Evolutionary conservation across 2,329 filamentous ascomycete species (phyloP).

Genomic region (Alternaria panax): DNA sequence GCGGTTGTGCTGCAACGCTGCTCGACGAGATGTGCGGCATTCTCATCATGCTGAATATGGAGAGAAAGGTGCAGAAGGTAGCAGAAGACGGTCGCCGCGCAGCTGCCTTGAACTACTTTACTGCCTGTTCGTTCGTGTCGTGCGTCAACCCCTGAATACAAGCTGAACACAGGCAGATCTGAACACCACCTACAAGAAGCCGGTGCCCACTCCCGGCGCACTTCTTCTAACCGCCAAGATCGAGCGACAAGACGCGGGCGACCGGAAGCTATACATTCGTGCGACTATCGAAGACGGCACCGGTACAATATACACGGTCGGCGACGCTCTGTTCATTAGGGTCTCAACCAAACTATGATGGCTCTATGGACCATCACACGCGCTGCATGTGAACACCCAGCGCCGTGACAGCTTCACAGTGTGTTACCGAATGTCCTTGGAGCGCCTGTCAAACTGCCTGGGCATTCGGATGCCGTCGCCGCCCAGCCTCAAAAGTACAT

Average conservation of each 20-base stretch:
- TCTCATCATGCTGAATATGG: constrained; percentile 56
- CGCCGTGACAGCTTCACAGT: neutral
- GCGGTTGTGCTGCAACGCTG: constrained; percentile 65
- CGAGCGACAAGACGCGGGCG: constrained; percentile 59
- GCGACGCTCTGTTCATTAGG: constrained; percentile 62
- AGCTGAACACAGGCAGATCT: constrained; percentile 51
- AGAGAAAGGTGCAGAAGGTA: constrained; percentile 22
- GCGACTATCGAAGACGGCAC: constrained; percentile 60
- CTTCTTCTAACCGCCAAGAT: constrained; percentile 58
- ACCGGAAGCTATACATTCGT: constrained; percentile 62
- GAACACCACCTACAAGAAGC: constrained; percentile 62
- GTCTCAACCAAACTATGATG: constrained; percentile 34
- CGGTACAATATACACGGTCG: constrained; percentile 59
- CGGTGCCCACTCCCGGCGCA: constrained; percentile 59
- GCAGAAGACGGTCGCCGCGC: constrained; percentile 9
- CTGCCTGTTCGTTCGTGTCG: constrained; percentile 42
- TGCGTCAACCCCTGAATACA: neutral
- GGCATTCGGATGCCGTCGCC: neutral
- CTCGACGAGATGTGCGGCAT: constrained; percentile 66
- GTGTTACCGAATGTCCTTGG: neutral
- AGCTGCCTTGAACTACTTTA: constrained; percentile 33
- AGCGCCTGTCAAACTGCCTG: neutral
- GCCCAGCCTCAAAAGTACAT: neutral
- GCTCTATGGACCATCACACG: neutral
- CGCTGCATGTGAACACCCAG: neutral